Evolutionary conservation across 495 filamentous ascomycete genomes (phyloP), one percentile per base, ranked within the genome.

Genomic region (Cairneyella variabilis): DNA sequence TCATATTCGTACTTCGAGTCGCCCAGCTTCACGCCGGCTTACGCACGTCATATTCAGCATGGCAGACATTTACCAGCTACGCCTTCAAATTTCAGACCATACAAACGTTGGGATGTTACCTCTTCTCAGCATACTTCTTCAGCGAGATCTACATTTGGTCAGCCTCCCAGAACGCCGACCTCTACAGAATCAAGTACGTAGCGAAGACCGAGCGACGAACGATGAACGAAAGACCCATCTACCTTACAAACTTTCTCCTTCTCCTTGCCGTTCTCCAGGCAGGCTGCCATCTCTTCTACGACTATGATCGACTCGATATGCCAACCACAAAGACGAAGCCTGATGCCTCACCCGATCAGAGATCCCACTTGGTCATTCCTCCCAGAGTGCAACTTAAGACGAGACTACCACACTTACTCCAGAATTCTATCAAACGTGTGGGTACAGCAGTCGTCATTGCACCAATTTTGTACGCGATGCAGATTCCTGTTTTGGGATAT

Each of bases 171-270:
- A 67, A 71, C 7, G 81, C 84, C 8, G 76, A 85, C 36, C 71
- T 97, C 16, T 75, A 80, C 45, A 87, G 84, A 78, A 80, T 93
- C 47, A 85, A 85, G 21, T 75, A 80, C 40, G 46, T 40, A 12
- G 73, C 69, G 32, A 73, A 63, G 52, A 71, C 87, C 50, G 90
- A 93, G 65, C 78, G 92, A 14, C 74, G 83, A 12, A 78, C 79
- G n/a, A 68, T 97, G 54, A 98, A 98, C 65, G 93, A 98, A 69
- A 75, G 87, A 57, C 82, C 89, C 1, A 76, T 98, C 27, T 95
- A 90, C 67, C 73, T 97, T 16, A 82, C 87, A 8, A 80, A 80
- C 37, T 79, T 85, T 59, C 78, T 91, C 50, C 55, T 88, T 5
- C 66, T 82, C 1, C 70, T 92, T 16, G 90, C 86, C 4, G 56